Evolutionary conservation across 176 grass and related monocot species (phyloP), one percentile per base, ranked within the genome.

Genomic region (Olyra latifolia): DNA sequence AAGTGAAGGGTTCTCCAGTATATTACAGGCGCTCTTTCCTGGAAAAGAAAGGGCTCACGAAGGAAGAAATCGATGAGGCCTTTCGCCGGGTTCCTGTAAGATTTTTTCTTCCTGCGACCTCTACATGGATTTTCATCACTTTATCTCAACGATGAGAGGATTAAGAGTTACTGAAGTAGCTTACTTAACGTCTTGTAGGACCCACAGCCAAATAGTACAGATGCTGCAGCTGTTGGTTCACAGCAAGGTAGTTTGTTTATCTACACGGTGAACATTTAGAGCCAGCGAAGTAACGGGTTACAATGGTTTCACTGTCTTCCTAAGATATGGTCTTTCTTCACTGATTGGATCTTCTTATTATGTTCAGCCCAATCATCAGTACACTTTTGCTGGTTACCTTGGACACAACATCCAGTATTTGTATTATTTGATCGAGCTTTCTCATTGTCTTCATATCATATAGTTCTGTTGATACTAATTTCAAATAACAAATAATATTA

Each of bases 11-110:
- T 57, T 86, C 92, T 69, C 89, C 92, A 7, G 83, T 93, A 8
- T 67, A 80, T 62, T 78, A 95, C 70, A 94, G 92, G 69, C 90
- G 90, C 3, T 89, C 90, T 43, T 95, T 98, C 79, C 75, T 98
- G 30, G 95, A 98, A 70, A 92, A 92, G 77, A 98, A 98, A 74
- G 92, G 90, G 20, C 76, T 95, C 16, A 93, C 88, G 7, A 91
- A 85, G 52, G 90, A 94, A 41, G 95, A 98, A 82, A 91, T 98
- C 35, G 90, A 94, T 32, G 95, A 98, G 71, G 92, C 95, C 58
- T 98, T 98, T 78, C 80, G 90, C 6, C 88, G 86, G 72, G 90
- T 94, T 46, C 90, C 95, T 58, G 95, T 98, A 91, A 80, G 76
- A 74, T 67, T 7, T 78, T 62, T 14, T 77, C 74, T 46, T 27